Conservation (phyloP, 176 grass and related monocot genomes). For the Raddia guianensis region DNA sequence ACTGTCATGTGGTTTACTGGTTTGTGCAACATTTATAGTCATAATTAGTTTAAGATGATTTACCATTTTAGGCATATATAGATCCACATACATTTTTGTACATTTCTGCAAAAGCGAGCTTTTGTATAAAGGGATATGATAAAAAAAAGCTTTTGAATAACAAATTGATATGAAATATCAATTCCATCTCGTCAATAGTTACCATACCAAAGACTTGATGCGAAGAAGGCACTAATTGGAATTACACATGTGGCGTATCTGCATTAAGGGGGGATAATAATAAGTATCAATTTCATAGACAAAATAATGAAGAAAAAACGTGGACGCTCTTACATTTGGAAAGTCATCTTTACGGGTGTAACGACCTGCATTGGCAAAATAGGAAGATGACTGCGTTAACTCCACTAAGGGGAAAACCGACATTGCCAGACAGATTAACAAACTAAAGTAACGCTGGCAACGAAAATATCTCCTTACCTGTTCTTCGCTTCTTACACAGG, state of each 20-base stretch:
- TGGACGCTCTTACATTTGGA: constrained; percentile 87
- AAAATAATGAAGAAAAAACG: constrained; percentile 36
- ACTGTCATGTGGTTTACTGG: constrained; percentile 25
- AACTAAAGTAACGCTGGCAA: constrained; percentile 4
- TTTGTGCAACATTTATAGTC: constrained; percentile 24
- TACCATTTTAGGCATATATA: constrained; percentile 10
- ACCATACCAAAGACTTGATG: constrained; percentile 96
- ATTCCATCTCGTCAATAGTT: background rate
- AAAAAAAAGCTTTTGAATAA: constrained; percentile 6
- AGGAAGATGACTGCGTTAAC: constrained; percentile 32
- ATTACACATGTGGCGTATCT: constrained; percentile 98
- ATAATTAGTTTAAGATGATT: constrained; percentile 14
- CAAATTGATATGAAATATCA: constrained; percentile 22
- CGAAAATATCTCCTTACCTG: background rate
- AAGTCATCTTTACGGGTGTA: constrained; percentile 99
- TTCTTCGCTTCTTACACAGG: constrained; percentile 22
- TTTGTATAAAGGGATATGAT: constrained; percentile 25
- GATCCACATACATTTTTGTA: background rate
- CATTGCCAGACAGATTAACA: constrained; percentile 10
- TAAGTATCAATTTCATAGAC: constrained; percentile 26
- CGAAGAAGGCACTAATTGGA: constrained; percentile 99
- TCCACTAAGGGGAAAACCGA: constrained; percentile 3
- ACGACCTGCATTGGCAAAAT: constrained; percentile 76
- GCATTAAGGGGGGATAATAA: constrained; percentile 41
- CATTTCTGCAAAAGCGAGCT: constrained; percentile 13